Evolutionary conservation across 192 early-diverging fungal genomes (phyloP).

Genomic region (Backusella westeae): DNA sequence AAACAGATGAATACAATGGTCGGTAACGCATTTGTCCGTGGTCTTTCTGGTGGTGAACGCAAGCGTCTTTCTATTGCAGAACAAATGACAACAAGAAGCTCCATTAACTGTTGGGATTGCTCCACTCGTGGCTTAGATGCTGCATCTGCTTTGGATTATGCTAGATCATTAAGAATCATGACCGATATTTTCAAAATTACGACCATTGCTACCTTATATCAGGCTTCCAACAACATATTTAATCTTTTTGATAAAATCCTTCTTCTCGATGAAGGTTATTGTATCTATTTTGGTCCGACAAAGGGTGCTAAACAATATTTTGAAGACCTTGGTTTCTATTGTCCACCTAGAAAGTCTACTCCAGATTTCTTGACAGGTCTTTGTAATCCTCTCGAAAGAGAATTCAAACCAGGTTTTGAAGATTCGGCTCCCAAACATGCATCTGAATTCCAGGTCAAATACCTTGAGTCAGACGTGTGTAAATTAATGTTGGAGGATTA

Average conservation of each 20-base stretch:
- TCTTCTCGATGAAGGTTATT: slow-evolving; percentile 65
- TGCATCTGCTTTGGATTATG: slow-evolving; percentile 77
- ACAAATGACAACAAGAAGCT: slow-evolving; percentile 61
- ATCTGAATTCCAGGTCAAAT: slow-evolving; percentile 64
- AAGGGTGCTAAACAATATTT: slow-evolving; percentile 61
- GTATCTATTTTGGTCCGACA: slow-evolving; percentile 67
- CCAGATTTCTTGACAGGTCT: slow-evolving; percentile 73
- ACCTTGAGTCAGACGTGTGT: slow-evolving; percentile 42
- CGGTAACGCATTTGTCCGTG: slow-evolving; percentile 73
- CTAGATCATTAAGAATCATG: slow-evolving; percentile 67
- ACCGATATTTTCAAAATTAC: slow-evolving; percentile 65
- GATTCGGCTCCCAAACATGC: slow-evolving; percentile 51
- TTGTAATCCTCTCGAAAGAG: slow-evolving; percentile 59
- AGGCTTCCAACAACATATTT: slow-evolving; percentile 77
- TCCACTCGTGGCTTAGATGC: slow-evolving; percentile 77
- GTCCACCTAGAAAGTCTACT: slow-evolving; percentile 62
- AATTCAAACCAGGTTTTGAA: slow-evolving; percentile 50
- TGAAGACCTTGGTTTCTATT: slow-evolving; percentile 57
- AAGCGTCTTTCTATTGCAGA: slow-evolving; percentile 77
- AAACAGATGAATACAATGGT: slow-evolving; percentile 73
- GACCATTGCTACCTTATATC: slow-evolving; percentile 53
- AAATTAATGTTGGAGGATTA: slow-evolving; percentile 37
- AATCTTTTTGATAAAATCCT: slow-evolving; percentile 68
- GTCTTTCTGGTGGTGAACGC: slow-evolving; percentile 73
- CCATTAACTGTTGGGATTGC: slow-evolving; percentile 59